Base-by-base conservation (phyloP, 2,329 filamentous ascomycete species). In the Moelleriella libera region DNA sequence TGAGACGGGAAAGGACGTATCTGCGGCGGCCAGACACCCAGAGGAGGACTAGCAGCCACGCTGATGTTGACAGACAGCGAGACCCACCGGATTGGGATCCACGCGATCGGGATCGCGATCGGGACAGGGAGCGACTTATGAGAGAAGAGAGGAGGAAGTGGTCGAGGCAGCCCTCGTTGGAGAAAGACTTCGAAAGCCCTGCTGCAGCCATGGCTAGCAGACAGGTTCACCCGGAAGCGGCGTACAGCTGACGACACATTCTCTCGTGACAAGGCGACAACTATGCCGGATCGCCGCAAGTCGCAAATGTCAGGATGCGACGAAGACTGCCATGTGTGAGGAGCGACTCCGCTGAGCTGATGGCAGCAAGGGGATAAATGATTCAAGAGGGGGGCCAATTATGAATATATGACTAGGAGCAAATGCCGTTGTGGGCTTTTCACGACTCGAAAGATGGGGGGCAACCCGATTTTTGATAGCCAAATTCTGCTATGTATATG, bases 21-120 rank as follows among this genome's bases (percentile, higher is more conserved):
- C 54, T 65, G 10, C 57, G 63, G 31, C 63, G 68, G n/a, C 63
- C 68, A 1, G 68, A 69, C 1, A 54, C 60, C 11, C 59, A 66
- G 30, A 62, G 69, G 44, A 60, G 72, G 43, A 69, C 71, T 3
- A 73, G 71, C 58, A 74, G 71, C 53, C 71, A 74, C 50, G 68
- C 69, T 29, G 71, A 75, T 50, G 60, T 68, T 34, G 71, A 73
- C 50, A 62, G 70, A 28, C 59, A 65, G 43, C 60, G 65, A 9
- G 64, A 65, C 14, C 55, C 60, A 47, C 55, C 55, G 6, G 54
- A 59, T 6, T 63, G 63, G 54, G 65, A 69, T 37, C 45, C 55
- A 12, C 58, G 62, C 21, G 45, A 47, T 37, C 46, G 49, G 7
- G 46, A 50, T 32, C 39, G 44, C 28, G 48, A 48, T 9, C 44